Percentiles rank a stretch among this genome's conserved stretches.
Evolutionary conservation across 164 flowering plant genomes (phyloP).

Genomic region (Tinospora cordifolia): DNA sequence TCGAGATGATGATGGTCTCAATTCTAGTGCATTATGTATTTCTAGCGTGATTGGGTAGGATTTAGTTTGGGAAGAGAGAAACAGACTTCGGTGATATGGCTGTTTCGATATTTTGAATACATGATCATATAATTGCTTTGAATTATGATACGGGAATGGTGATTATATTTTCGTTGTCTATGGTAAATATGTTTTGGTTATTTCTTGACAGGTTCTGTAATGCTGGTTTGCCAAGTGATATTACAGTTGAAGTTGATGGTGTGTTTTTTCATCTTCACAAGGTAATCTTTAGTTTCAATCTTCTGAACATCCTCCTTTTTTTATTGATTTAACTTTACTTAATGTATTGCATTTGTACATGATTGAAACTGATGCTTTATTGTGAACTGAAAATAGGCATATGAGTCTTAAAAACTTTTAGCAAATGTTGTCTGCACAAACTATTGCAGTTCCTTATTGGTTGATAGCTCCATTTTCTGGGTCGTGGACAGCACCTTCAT

Average conservation of each 20-base stretch:
- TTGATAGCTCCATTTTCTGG: too few relatives aligned
- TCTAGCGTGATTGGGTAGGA: not conserved
- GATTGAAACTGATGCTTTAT: not conserved
- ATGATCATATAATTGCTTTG: not conserved
- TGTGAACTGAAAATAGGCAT: not conserved
- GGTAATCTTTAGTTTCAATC: constrained; percentile 29
- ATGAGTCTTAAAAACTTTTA: not conserved
- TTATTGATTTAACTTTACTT: not conserved
- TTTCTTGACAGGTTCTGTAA: constrained; percentile 56
- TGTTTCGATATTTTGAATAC: too few relatives aligned
- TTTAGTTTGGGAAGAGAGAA: not conserved
- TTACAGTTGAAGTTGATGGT: constrained; percentile 47
- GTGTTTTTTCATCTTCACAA: constrained; percentile 75
- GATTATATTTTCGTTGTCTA: not conserved
- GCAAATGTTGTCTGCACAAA: too few relatives aligned
- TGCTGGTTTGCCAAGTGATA: constrained; percentile 68
- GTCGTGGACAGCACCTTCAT: too few relatives aligned
- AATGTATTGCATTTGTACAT: not conserved
- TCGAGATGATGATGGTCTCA: not conserved
- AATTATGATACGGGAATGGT: not conserved
- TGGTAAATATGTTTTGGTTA: not conserved
- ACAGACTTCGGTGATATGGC: too few relatives aligned
- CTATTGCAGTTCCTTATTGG: too few relatives aligned
- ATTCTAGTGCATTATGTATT: not conserved
- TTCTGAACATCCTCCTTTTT: not conserved